Base-by-base conservation (phyloP, 305 asterid species). In the Vinca major region DNA sequence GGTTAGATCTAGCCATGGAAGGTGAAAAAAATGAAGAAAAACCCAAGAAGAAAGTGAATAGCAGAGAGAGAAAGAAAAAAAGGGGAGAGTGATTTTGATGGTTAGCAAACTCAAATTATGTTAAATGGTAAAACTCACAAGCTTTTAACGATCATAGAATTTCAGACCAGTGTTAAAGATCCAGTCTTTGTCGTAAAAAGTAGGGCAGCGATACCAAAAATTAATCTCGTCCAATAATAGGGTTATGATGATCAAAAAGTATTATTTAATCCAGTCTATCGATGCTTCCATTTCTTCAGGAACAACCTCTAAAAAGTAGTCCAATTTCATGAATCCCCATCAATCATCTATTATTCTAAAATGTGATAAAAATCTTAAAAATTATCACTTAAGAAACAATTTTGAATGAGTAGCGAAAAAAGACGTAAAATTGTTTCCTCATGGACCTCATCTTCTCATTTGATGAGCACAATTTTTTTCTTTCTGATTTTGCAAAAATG, bases 211-310 rank as follows among this genome's bases (percentile, higher is more conserved):
- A 43, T 21, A 52, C 61, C 14, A n/a, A 21, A n/a, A 48, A 16
- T 33, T 56, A 5, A 56, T 26, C 33, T 26, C 33, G 96, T 82
- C 98, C 78, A 63, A 43, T 17, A 7, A 43, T 39, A 48, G 14
- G 55, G 17, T 17, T 17, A 39, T 21, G n/a, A 68, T 14, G 19
- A 47, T 51, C 19, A 11, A 26, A 36, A 71, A 44, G 17, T 52
- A 37, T 57, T 57, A 33, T 33, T 8, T 12, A 57, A 33, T 26
- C 17, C 41, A 33, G 39, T 57, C 17, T 26, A 13, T 36, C 21
- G 4, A 44, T 1, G 5, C 12, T 56, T 43, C 53, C 17, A n/a
- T 60, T 57, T 36, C 45, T 58, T 58, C 63, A 13, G 5, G 13
- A 4, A 13, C 45, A 13, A 57, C 9, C 45, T 7, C 45, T 5